Base-by-base conservation (phyloP, 176 grass and related monocot genomes). In the Lolium perenne region DNA sequence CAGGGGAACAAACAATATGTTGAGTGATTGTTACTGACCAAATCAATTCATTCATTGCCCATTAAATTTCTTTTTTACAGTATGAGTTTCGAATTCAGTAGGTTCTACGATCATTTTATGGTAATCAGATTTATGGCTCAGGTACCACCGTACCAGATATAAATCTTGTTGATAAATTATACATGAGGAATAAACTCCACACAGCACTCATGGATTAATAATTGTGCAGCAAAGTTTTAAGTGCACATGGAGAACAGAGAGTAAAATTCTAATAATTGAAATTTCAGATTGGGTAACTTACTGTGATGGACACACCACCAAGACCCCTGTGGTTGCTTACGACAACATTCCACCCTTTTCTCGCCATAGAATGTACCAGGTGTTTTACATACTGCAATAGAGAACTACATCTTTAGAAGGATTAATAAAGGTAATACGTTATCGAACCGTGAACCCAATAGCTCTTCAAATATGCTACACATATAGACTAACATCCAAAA, bases 261-360 rank as follows among this genome's bases (percentile, higher is more conserved):
- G 3, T 61, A 21, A 84, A 87, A 89, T 56, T 64, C 43, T 67
- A 87, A 58, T 58, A 68, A 74, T 18, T 77, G 49, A 8, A 71
- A 82, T 43, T 82, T 74, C 8, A 80, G 17, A 71, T 73, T 86
- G 80, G 40, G 66, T 59, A 84, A 91, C 91, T 95, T 95, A 98
- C 96, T 38, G 96, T 98, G 25, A 98, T 94, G 56, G 93, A 95
- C 57, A 98, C 94, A 74, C 93, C 96, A 79, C 84, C 96, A 74
- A 98, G 91, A 74, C 93, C 96, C 79, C 96, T 92, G 84, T 95
- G 96, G 64, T 98, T 98, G 81, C 93, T 87, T 84, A 98, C 96
- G 75, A 98, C 96, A 85, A 95, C 90, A 72, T 95, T 98, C 93
- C 91, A 95, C 41, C 96, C 91, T 75, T 92, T 87, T 17, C 58